Conservation (phyloP, 768 basidiomycete species). For the Kwoniella mangroviensis region DNA sequence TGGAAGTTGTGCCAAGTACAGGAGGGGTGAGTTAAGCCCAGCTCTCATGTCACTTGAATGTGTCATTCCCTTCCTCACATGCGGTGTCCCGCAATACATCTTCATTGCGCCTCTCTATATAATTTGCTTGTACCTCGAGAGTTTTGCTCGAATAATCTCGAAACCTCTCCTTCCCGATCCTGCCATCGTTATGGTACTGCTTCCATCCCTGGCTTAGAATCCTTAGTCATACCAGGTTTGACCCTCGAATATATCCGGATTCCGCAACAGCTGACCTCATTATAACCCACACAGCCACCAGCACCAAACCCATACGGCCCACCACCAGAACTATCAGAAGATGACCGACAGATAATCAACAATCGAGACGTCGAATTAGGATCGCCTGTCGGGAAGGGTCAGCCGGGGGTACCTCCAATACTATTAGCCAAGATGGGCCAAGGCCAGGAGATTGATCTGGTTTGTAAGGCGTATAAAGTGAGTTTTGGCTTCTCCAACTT, state of each 20-base stretch:
- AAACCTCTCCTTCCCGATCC: too few relatives aligned
- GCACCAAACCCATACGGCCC: constrained; percentile 44
- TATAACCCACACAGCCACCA: constrained; percentile 24
- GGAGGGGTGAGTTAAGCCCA: constrained; percentile 35
- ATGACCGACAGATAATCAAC: constrained; percentile 70
- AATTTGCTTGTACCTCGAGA: too few relatives aligned
- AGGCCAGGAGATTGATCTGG: constrained; percentile 84
- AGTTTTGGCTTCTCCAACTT: constrained; percentile 20
- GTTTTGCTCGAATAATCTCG: too few relatives aligned
- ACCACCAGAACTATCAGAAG: constrained; percentile 43
- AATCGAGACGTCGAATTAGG: constrained; percentile 79
- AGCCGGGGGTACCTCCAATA: constrained; percentile 65
- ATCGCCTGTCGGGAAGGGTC: constrained; percentile 81
- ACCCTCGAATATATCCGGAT: too few relatives aligned
- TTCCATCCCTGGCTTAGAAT: too few relatives aligned
- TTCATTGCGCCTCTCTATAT: too few relatives aligned
- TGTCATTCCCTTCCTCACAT: too few relatives aligned
- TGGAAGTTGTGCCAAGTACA: constrained; percentile 47
- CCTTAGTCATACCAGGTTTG: too few relatives aligned
- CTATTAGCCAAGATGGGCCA: constrained; percentile 89
- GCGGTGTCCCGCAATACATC: too few relatives aligned
- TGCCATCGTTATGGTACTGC: too few relatives aligned
- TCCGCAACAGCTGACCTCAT: too few relatives aligned
- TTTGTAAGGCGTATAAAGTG: constrained; percentile 92
- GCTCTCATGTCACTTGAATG: neutral